A percentile compares a stretch with the other conserved stretches of the same genome.
Conservation (phyloP, 108 stramenopile species). For the Pelagomonas calceolata region DNA sequence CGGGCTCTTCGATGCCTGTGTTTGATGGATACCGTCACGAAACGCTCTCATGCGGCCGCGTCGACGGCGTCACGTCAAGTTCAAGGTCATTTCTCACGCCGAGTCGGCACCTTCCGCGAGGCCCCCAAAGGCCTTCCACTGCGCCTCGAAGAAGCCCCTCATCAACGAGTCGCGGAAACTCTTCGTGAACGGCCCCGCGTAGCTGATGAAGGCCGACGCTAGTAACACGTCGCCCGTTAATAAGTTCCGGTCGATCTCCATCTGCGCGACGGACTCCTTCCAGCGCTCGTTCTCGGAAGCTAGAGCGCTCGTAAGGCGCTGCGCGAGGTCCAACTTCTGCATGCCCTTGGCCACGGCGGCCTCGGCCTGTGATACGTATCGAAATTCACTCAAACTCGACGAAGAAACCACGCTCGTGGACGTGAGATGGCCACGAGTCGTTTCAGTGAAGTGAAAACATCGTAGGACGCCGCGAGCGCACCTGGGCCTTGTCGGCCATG, state of each 20-base stretch:
- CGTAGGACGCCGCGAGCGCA: too few species aligned
- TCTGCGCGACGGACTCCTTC: conserved; percentile 45
- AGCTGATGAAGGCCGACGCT: conserved; percentile 57
- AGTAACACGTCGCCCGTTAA: conserved; percentile 66
- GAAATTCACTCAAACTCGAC: too few species aligned
- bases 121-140: not conserved
- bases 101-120: not conserved
- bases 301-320: conserved; percentile 59
- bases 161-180: conserved; percentile 50
- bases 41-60: too few species aligned
- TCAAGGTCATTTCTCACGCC: too few species aligned
- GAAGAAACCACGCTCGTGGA: too few species aligned
- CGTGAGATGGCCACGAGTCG: too few species aligned
- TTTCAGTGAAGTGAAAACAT: too few species aligned
- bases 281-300: conserved; percentile 70
- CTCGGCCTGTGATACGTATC: too few species aligned
- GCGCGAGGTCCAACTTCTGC: conserved; percentile 60
- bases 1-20: conserved; percentile 23
- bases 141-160: conserved; percentile 25
- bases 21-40: too few species aligned
- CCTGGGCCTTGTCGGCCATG: conserved; percentile 51
- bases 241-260: conserved; percentile 42
- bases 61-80: too few species aligned
- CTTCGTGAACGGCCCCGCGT: conserved; percentile 66
- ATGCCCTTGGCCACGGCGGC: conserved; percentile 44